These are phyloP conservation scores for Irineochytrium annulatum DNA, from an alignment of 192 early-diverging fungal genomes.

Conservation along the genomic window DNA sequence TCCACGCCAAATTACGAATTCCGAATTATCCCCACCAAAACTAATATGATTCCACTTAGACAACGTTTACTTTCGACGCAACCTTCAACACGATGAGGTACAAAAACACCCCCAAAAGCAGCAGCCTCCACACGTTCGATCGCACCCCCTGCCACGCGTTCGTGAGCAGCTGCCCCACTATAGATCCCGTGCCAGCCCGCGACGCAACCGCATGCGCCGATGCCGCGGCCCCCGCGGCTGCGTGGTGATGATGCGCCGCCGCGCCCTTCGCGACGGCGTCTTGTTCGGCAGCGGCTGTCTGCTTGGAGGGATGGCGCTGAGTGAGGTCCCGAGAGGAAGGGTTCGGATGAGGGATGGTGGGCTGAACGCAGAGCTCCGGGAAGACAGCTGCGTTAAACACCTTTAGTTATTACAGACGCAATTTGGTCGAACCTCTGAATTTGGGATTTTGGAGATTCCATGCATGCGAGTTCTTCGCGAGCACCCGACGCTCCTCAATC, in stretches of 20 bases:
- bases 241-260: background rate
- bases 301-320: background rate
- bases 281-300: background rate
- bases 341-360: constrained; percentile 42
- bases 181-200: background rate
- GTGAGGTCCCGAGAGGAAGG: constrained; percentile 10
- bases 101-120: constrained; percentile 28
- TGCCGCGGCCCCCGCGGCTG: background rate
- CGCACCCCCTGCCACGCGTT: constrained; percentile 19
- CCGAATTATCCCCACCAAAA: too few species aligned
- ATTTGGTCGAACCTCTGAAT: constrained; percentile 61
- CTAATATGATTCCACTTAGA: too few species aligned
- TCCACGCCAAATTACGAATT: too few species aligned
- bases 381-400: constrained; percentile 65
- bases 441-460: constrained; percentile 72
- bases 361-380: constrained; percentile 74
- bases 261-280: background rate
- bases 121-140: constrained; percentile 30
- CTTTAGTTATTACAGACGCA: background rate
- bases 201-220: background rate
- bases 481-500: constrained; percentile 67
- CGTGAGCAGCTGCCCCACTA: too few species aligned
- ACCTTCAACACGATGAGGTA: constrained; percentile 45
- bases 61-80: constrained; percentile 11
- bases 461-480: constrained; percentile 72